Evolutionary conservation across 805 yeast genomes (phyloP).

Genomic region (Saccharomyces mikatae): DNA sequence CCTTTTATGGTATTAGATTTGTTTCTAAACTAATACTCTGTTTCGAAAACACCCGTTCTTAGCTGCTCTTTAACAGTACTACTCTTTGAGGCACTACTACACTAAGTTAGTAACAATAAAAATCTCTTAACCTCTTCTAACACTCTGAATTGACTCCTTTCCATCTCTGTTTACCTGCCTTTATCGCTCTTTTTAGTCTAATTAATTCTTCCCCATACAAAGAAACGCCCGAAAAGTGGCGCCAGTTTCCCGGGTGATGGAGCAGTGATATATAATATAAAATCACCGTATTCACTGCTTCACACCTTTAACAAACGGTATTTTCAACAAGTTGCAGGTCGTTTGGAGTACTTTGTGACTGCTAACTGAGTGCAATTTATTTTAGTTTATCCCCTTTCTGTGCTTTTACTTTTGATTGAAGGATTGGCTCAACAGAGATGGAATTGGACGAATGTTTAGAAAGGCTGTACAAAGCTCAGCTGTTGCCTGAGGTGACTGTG

Average conservation of each 20-base stretch:
- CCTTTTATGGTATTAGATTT: background rate
- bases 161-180: background rate
- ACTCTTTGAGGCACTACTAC: background rate
- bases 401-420: background rate
- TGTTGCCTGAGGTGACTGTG: slow-evolving; percentile 63
- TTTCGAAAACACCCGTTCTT: background rate
- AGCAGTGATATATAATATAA: background rate
- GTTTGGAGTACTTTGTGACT: background rate
- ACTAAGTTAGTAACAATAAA: background rate
- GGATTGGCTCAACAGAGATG: slow-evolving; percentile 11
- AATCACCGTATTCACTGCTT: background rate
- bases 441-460: slow-evolving; percentile 70
- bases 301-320: background rate
- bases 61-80: background rate
- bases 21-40: background rate
- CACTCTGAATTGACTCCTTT: background rate
- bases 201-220: background rate
- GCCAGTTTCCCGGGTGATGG: background rate
- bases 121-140: background rate
- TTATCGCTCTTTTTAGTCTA: background rate
- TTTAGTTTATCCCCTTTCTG: background rate
- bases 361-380: background rate
- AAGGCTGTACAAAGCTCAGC: slow-evolving; percentile 51
- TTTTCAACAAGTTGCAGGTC: background rate
- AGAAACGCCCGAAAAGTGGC: background rate